Percentiles rank a stretch among this genome's conserved stretches.
These are phyloP conservation scores for Amauroascus verrucosus DNA, from an alignment of 2,329 filamentous ascomycete genomes.

Conservation along the genomic window DNA sequence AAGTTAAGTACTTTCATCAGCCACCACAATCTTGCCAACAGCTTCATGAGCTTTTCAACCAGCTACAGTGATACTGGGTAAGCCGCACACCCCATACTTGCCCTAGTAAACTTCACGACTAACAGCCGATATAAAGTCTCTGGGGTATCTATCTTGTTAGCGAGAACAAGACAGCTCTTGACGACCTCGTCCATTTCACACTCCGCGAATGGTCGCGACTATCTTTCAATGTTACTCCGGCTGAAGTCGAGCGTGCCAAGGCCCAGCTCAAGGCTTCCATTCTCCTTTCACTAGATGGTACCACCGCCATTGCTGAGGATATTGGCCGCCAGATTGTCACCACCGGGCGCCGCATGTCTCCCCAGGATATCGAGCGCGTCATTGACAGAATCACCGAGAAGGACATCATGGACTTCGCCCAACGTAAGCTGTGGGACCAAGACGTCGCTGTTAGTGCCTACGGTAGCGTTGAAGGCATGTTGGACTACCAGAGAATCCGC, in stretches of 20 bases:
- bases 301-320: slow-evolving; percentile 93
- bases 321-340: slow-evolving; percentile 98
- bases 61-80: slow-evolving; percentile 99
- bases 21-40: slow-evolving; percentile 93
- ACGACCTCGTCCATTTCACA: slow-evolving; percentile 96
- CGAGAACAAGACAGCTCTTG: slow-evolving; percentile 74
- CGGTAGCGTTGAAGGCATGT: slow-evolving; percentile 75
- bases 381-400: slow-evolving; percentile 85
- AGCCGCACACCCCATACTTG: slow-evolving; percentile 28
- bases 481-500: slow-evolving; percentile 47
- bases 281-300: slow-evolving; percentile 92
- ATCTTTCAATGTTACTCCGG: slow-evolving; percentile 72
- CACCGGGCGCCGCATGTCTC: slow-evolving; percentile 81
- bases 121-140: slow-evolving; percentile 50
- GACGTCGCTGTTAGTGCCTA: slow-evolving; percentile 90
- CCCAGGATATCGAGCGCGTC: slow-evolving; percentile 87
- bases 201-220: slow-evolving; percentile 97
- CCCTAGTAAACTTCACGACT: not conserved
- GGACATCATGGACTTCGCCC: slow-evolving; percentile 94
- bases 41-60: slow-evolving; percentile 99
- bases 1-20: slow-evolving; percentile 93
- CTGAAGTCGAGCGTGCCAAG: slow-evolving; percentile 97
- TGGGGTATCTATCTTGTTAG: slow-evolving; percentile 99
- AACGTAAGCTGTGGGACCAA: slow-evolving; percentile 93
- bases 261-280: slow-evolving; percentile 98